Conservation (phyloP, 106 monocot genomes). For the Acorus gramineus region DNA sequence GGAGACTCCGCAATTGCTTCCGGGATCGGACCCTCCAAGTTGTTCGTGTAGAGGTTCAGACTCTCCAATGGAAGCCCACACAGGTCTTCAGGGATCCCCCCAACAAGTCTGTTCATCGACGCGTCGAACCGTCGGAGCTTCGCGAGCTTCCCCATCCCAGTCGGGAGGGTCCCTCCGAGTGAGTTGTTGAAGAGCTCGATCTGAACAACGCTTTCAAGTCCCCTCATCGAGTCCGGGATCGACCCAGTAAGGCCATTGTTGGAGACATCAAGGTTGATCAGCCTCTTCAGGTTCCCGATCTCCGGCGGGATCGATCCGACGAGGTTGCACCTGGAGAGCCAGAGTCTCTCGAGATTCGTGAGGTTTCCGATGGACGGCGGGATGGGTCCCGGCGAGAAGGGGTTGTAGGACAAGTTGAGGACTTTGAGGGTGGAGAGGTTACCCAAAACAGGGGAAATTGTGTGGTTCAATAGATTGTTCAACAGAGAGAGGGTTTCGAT, state of each 20-base stretch:
- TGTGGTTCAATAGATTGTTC: no score
- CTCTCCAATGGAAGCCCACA: constrained; percentile 42
- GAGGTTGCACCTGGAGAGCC: constrained; percentile 50
- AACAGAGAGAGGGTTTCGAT: no score
- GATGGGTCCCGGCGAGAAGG: constrained; percentile 33
- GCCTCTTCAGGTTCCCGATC: constrained; percentile 28
- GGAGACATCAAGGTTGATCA: constrained; percentile 48
- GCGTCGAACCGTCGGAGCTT: constrained; percentile 34
- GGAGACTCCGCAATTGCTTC: constrained; percentile 9
- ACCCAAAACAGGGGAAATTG: no score
- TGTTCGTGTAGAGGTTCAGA: constrained; percentile 51
- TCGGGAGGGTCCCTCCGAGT: constrained; percentile 44
- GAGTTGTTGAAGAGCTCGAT: constrained; percentile 70
- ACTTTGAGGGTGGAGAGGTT: no score
- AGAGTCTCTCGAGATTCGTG: constrained; percentile 30
- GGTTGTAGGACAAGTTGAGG: constrained; percentile 39
- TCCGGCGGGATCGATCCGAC: constrained; percentile 44
- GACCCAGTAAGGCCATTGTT: constrained; percentile 22
- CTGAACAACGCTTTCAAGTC: constrained; percentile 41
- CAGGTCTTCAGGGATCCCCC: constrained; percentile 42
- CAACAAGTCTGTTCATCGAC: constrained; percentile 55
- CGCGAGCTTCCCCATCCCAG: constrained; percentile 38
- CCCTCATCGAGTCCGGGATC: constrained; percentile 28
- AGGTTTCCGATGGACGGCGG: constrained; percentile 44
- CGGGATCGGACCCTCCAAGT: constrained; percentile 40